Conservation (phyloP, 345 rosid genomes). For the Hibiscus trionum region DNA sequence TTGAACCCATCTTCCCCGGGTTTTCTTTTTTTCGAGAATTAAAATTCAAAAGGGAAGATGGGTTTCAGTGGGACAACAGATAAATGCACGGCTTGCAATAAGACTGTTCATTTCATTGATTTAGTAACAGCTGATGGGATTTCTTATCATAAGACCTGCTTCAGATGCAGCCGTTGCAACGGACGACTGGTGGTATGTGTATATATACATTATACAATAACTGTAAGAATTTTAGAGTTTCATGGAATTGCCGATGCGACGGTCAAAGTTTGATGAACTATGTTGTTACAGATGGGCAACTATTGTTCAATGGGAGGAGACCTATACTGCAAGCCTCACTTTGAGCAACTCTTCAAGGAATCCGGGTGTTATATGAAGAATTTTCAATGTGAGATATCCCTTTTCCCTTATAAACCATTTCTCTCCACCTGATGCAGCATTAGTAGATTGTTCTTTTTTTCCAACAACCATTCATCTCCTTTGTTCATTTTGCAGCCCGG, state of each 20-base stretch:
- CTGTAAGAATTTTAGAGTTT: neutral
- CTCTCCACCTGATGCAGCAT: neutral
- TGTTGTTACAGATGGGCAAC: conserved; percentile 45
- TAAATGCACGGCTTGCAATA: conserved; percentile 78
- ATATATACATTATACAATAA: neutral
- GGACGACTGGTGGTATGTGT: conserved; percentile 48
- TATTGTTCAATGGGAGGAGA: conserved; percentile 67
- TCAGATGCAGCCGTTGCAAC: conserved; percentile 86
- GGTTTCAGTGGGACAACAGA: conserved; percentile 56
- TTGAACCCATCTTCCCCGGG: neutral
- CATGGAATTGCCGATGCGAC: neutral
- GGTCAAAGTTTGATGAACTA: neutral
- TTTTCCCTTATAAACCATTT: neutral
- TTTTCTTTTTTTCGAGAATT: no score
- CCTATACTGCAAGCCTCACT: conserved; percentile 81
- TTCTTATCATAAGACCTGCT: conserved; percentile 77
- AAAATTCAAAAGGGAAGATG: conserved; percentile 15
- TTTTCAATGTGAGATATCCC: conserved; percentile 21
- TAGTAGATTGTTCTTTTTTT: neutral
- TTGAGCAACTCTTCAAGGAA: conserved; percentile 77
- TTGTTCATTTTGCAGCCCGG: conserved; percentile 2
- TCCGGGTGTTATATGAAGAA: conserved; percentile 44
- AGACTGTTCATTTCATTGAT: conserved; percentile 66
- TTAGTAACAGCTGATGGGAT: conserved; percentile 69
- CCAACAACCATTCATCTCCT: neutral